These are phyloP conservation scores for Annulohypoxylon bovei DNA, from an alignment of 495 filamentous ascomycete genomes.

Conservation along the genomic window DNA sequence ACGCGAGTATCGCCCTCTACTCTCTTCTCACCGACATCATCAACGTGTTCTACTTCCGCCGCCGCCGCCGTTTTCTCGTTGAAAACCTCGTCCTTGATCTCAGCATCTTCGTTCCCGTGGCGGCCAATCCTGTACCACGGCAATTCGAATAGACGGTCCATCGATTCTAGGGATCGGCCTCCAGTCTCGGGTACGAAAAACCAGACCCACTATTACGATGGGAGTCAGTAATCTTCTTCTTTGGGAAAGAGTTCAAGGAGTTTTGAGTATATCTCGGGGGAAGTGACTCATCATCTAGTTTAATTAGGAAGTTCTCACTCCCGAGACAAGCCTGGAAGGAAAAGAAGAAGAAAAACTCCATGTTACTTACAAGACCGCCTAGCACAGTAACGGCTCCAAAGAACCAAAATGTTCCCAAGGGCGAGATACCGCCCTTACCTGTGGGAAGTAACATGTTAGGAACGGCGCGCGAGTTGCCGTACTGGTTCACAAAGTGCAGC, in stretches of 20 bases:
- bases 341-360: too few relatives aligned
- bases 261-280: too few relatives aligned
- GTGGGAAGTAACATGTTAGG: conserved; percentile 64
- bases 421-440: conserved; percentile 58
- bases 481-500: conserved; percentile 78
- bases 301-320: too few relatives aligned
- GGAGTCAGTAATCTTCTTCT: too few relatives aligned
- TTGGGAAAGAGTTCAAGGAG: too few relatives aligned
- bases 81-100: conserved; percentile 53
- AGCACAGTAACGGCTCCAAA: conserved; percentile 71
- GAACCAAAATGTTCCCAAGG: conserved; percentile 70
- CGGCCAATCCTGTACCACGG: conserved; percentile 73
- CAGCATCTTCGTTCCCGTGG: conserved; percentile 67
- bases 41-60: conserved; percentile 26
- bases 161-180: conserved; percentile 68
- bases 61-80: conserved; percentile 38
- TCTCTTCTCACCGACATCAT: conserved; percentile 29
- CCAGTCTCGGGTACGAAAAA: conserved; percentile 75
- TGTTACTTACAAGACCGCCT: conserved; percentile 57
- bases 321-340: too few relatives aligned
- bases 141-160: conserved; percentile 74
- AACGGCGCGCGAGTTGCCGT: conserved; percentile 70
- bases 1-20: neutral
- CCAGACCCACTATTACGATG: too few relatives aligned
- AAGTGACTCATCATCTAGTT: too few relatives aligned